Evolutionary conservation across 768 basidiomycete genomes (phyloP).

Genomic region (Tylopilus balloui): DNA sequence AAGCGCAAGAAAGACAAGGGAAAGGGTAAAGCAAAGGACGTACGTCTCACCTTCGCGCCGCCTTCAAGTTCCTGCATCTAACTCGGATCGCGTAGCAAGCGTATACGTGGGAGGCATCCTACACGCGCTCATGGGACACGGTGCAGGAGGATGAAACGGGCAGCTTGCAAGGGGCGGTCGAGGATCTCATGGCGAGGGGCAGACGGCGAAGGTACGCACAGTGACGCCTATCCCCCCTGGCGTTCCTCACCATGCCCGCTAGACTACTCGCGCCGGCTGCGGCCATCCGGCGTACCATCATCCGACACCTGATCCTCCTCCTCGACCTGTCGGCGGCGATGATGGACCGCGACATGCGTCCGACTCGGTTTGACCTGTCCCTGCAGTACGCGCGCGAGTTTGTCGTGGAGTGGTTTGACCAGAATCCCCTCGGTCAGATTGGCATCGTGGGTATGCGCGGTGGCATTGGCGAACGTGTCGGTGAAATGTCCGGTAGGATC

Average conservation of each 20-base stretch:
- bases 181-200: slow-evolving; percentile 82
- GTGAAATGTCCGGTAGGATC: slow-evolving; percentile 84
- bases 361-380: slow-evolving; percentile 87
- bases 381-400: slow-evolving; percentile 91
- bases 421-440: slow-evolving; percentile 96
- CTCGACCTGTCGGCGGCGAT: slow-evolving; percentile 89
- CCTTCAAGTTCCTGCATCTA: neutral
- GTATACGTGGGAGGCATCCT: slow-evolving; percentile 96
- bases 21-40: slow-evolving; percentile 35
- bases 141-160: slow-evolving; percentile 95
- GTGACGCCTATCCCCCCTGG: neutral
- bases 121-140: slow-evolving; percentile 93
- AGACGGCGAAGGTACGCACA: slow-evolving; percentile 68
- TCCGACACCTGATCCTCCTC: slow-evolving; percentile 90
- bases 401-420: slow-evolving; percentile 96
- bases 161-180: slow-evolving; percentile 84
- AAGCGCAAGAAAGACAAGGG: slow-evolving; percentile 53
- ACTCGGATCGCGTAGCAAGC: slow-evolving; percentile 50
- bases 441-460: slow-evolving; percentile 91
- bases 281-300: slow-evolving; percentile 91
- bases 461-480: slow-evolving; percentile 84
- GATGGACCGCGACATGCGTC: slow-evolving; percentile 94
- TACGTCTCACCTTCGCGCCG: slow-evolving; percentile 8
- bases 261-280: slow-evolving; percentile 79
- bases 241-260: slow-evolving; percentile 6